Conservation (phyloP, 768 basidiomycete species). For the Tremella mesenterica region DNA sequence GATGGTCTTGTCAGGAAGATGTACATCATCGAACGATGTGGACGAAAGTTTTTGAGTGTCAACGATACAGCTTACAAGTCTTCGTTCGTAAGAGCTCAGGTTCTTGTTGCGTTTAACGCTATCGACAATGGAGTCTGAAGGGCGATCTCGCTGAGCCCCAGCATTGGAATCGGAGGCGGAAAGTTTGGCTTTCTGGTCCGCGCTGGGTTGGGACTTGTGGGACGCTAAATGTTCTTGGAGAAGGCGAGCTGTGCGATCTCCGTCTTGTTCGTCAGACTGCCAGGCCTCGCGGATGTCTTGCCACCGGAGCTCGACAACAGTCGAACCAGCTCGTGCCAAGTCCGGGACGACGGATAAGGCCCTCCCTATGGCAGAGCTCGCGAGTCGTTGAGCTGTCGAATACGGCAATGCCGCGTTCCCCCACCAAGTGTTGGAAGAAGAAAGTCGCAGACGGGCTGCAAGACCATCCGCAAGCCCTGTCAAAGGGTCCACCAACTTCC, state of each 20-base stretch:
- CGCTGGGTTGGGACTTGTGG: constrained; percentile 10
- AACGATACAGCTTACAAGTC: constrained; percentile 75
- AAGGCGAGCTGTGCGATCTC: neutral
- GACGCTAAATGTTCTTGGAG: constrained; percentile 14
- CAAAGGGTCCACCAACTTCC: neutral
- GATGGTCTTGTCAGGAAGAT: constrained; percentile 76
- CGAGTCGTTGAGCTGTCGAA: constrained; percentile 4
- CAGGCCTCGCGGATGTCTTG: too few species aligned
- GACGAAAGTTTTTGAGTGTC: constrained; percentile 55
- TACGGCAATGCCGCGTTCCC: neutral
- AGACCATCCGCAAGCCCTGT: too few species aligned
- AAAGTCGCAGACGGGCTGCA: too few species aligned
- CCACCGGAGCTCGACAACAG: too few species aligned
- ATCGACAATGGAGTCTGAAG: constrained; percentile 45
- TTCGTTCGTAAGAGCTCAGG: constrained; percentile 70
- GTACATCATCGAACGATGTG: constrained; percentile 79
- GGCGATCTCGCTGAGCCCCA: constrained; percentile 16
- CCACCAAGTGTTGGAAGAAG: constrained; percentile 14
- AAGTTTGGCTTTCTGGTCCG: constrained; percentile 13
- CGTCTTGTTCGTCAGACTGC: neutral
- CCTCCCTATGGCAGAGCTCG: constrained; percentile 7
- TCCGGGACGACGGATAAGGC: constrained; percentile 1
- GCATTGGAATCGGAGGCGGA: constrained; percentile 16
- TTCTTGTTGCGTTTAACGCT: constrained; percentile 63
- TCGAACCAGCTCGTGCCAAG: too few species aligned